Conservation (phyloP, 129 eudicot species). For the Tagetes patula region DNA sequence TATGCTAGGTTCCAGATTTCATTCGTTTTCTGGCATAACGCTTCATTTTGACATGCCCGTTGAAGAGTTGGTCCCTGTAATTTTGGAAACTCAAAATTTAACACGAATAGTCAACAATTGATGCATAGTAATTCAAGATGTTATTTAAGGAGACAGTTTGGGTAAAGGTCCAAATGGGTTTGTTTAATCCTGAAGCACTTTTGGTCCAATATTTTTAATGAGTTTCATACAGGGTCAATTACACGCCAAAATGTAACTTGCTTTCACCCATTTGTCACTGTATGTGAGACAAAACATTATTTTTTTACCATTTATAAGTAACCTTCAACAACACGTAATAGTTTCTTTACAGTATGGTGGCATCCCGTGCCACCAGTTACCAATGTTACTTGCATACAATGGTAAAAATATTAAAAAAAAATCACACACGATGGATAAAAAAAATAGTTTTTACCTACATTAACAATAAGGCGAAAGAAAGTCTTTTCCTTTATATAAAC, state of each 20-base stretch:
- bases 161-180: neutral
- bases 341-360: no score
- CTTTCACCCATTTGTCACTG: neutral
- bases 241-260: neutral
- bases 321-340: neutral
- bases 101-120: neutral
- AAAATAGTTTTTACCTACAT: neutral
- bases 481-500: neutral
- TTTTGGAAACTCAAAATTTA: neutral
- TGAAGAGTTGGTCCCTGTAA: constrained; percentile 55
- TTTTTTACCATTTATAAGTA: neutral
- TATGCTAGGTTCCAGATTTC: constrained; percentile 29
- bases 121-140: constrained; percentile 2
- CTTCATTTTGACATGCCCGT: constrained; percentile 29
- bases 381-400: neutral
- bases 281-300: neutral
- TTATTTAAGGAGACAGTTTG: neutral
- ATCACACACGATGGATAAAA: neutral
- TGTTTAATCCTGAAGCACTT: neutral
- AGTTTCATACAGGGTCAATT: neutral
- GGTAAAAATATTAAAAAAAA: neutral
- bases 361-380: no score
- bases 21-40: constrained; percentile 20
- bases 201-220: neutral
- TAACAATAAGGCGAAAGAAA: neutral